These are phyloP conservation scores for Fusarium liriodendri DNA, from an alignment of 2,329 filamentous ascomycete species.

Conservation along the genomic window DNA sequence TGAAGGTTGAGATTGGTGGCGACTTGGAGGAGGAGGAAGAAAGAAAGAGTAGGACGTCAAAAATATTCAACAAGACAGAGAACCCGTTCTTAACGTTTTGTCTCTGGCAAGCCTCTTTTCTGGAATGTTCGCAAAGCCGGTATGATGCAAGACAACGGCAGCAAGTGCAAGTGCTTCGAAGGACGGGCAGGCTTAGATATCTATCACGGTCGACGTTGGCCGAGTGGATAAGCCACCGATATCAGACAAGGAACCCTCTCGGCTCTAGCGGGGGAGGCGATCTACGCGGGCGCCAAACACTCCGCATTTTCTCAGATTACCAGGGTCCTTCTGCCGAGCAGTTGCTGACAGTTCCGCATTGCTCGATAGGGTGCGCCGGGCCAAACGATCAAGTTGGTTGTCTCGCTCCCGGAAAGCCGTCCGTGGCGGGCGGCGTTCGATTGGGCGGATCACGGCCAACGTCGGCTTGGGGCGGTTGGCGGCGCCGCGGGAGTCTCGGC, in stretches of 20 bases:
- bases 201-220: conserved; percentile 12
- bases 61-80: conserved; percentile 6
- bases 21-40: background rate
- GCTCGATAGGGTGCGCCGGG: conserved; percentile 16
- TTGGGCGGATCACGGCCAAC: conserved; percentile 47
- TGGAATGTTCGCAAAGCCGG: conserved; percentile 3
- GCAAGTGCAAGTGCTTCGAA: conserved; percentile 9
- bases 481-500: conserved; percentile 43
- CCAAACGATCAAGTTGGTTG: conserved; percentile 6
- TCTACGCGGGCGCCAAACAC: conserved; percentile 7
- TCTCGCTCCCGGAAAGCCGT: conserved; percentile 19
- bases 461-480: conserved; percentile 56
- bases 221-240: conserved; percentile 23
- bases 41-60: background rate
- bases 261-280: conserved; percentile 32
- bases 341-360: conserved; percentile 35
- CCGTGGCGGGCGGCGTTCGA: conserved; percentile 19
- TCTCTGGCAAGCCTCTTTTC: conserved; percentile 6
- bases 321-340: conserved; percentile 30
- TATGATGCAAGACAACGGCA: conserved; percentile 18
- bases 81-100: background rate
- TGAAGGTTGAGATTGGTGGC: conserved; percentile 20
- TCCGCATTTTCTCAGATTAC: conserved; percentile 17
- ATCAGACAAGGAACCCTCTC: conserved; percentile 19
- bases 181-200: conserved; percentile 26